Evolutionary conservation across 2,329 filamentous ascomycete genomes (phyloP), one percentile per base, ranked within the genome.

Genomic region (Rhynchosporium secalis): DNA sequence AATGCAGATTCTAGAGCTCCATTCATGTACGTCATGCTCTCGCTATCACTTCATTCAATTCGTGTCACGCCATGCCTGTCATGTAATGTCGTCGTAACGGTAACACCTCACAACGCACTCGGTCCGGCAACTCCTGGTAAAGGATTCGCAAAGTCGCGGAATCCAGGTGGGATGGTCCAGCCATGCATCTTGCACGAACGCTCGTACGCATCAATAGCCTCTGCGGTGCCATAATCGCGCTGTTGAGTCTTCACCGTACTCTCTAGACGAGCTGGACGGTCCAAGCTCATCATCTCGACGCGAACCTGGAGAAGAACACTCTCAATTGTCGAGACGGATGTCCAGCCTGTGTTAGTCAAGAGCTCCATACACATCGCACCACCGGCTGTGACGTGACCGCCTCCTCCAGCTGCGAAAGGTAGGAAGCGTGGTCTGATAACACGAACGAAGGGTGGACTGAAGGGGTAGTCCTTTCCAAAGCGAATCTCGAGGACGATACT

Each of bases 281-380:
- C 88, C 1, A 78, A 77, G 55, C 82, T 88, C 60, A 81, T 85
- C 13, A 96, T 83, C 0, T 91, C 91, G 77, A 96, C 77, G 28
- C 90, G 87, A 29, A 97, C 87, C 74, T 96, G 90, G 31, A 96
- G 74, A 13, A 97, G 77, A 3, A 96, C 86, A 57, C 86, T 88
- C 73, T 96, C 92, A 67, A 96, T 86, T 20, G 84, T 86, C 56
- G 82, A 85, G 1, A 83, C 86, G 0, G 89, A 86, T 28, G 82
- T 86, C 93, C 93, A 97, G 31, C 92, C 93, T 6, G 85, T 84
- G 74, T 88, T 92, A 1, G 92, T 96, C 65, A 96, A 80, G 4
- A 95, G 80, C 75, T 95, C 88, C 86, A 96, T 93, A 74, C 84
- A 86, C 77, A 97, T 85, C 1, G 92, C 90, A 1, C 93, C 93